phyloP scores from a whole-genome alignment of 176 grass and related monocot species.

The Oryza longistaminata region DNA sequence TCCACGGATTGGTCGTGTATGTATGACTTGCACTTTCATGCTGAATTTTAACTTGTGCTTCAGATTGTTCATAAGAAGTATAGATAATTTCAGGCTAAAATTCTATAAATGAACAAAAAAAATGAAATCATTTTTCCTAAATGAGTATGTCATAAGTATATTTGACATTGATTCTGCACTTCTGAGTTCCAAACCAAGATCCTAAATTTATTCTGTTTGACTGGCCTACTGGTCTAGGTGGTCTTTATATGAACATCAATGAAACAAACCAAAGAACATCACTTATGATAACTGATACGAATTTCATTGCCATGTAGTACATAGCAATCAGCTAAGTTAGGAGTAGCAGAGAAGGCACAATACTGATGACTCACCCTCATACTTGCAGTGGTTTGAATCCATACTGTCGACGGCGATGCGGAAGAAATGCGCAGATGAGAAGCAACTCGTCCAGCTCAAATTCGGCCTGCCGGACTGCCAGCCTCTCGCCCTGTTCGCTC shows the following conservation, averaged over 20 bases:
- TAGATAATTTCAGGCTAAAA: neutral
- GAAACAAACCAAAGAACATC: neutral
- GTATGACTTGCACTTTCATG: slow-evolving; percentile 47
- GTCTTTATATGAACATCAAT: neutral
- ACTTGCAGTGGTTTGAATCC: slow-evolving; percentile 81
- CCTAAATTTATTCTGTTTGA: neutral
- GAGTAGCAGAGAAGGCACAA: neutral
- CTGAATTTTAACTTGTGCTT: neutral
- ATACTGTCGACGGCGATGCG: slow-evolving; percentile 65
- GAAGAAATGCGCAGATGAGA: slow-evolving; percentile 80
- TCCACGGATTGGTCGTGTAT: slow-evolving; percentile 73
- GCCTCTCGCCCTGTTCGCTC: slow-evolving; percentile 70
- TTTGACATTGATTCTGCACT: neutral
- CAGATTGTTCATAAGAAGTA: neutral
- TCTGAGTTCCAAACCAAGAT: neutral
- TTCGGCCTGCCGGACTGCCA: slow-evolving; percentile 60
- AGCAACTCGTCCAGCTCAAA: slow-evolving; percentile 69
- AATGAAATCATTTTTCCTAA: neutral
- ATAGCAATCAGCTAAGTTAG: neutral
- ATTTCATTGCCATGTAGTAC: neutral
- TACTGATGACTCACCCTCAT: neutral
- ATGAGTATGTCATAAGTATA: neutral
- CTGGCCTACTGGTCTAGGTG: neutral
- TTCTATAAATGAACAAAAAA: neutral
- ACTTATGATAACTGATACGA: neutral